These are phyloP conservation scores for Nicotiana obtusifolia DNA, from an alignment of 257 asterid genomes.

Conservation along the genomic window DNA sequence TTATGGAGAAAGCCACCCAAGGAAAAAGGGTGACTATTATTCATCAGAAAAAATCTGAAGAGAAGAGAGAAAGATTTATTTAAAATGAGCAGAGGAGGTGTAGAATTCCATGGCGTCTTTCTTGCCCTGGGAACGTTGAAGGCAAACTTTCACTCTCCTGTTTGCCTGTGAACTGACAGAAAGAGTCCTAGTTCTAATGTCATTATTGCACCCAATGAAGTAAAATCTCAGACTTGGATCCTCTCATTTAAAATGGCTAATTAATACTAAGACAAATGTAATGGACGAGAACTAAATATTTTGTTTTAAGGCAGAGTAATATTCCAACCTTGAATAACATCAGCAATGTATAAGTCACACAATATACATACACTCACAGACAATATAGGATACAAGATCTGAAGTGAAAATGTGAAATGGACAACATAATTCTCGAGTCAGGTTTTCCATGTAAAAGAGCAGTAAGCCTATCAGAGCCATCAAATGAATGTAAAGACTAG, in stretches of 20 bases:
- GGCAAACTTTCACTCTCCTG: too few species aligned
- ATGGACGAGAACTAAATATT: not conserved
- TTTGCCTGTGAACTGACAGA: too few species aligned
- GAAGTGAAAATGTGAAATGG: not conserved
- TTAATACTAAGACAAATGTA: too few species aligned
- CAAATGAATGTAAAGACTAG: not conserved
- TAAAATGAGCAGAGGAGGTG: not conserved
- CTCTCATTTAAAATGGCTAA: too few species aligned
- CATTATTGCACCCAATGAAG: not conserved
- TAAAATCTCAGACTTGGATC: too few species aligned
- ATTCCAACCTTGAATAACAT: not conserved
- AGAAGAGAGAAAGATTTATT: not conserved
- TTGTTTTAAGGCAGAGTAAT: not conserved
- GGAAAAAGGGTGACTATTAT: not conserved
- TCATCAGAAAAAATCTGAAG: not conserved
- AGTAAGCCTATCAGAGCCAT: not conserved
- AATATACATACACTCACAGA: not conserved
- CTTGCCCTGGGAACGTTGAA: too few species aligned
- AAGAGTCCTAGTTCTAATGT: not conserved
- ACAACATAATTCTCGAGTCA: not conserved
- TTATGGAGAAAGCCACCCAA: not conserved
- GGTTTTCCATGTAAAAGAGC: not conserved
- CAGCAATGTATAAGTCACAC: not conserved
- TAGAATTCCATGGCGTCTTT: not conserved
- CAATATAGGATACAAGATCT: not conserved